Evolutionary conservation across 2,329 filamentous ascomycete species (phyloP), one percentile per base, ranked within the genome.

Genomic region (Leptographium flavum): DNA sequence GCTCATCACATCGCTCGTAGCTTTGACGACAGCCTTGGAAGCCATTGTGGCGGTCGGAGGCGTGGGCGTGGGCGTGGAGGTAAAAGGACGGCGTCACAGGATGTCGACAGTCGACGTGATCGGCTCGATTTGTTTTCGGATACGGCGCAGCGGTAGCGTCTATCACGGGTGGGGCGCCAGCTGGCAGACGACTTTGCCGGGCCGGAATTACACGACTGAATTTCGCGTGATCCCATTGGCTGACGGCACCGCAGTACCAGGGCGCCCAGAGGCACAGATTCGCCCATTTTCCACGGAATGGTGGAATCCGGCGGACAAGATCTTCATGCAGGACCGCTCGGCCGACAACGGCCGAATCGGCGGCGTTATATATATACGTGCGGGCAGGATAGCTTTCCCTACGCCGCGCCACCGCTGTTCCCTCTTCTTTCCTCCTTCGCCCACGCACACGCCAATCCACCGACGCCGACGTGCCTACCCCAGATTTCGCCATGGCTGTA

Each of bases 1-100:
- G 56, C 66, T 67, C 47, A 80, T 62, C 47, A 73, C 67, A 54
- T 69, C 67, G 52, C 69, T 69, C 47, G 66, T 69, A 55, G 68
- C 69, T 59, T 76, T 76, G 46, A 69, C 68, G 57, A 65, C 71
- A 58, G 66, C 73, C 65, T 79, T 76, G 54, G 74, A 73, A 56
- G 73, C 75, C 77, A 81, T 81, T 50, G 21, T 39, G 21, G 8
- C 27, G 21, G 31, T 11, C 19, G 9, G 27, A 13, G 2, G 17
- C 11, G 22, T 15, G 19, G 13, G 38, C 8, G 38, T 37, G 31
- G 17, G 23, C 19, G 19, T 21, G 13, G 31, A 32, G 31, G 13
- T 4, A 3, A 14, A 7, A 32, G n/a, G 31, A n/a, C n/a, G 9
- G n/a, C 6, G 31, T 5, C 14, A 6, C 4, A 11, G n/a, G 9